phyloP scores from a whole-genome alignment of 257 asterid species.

The Nicotiana noctiflora region DNA sequence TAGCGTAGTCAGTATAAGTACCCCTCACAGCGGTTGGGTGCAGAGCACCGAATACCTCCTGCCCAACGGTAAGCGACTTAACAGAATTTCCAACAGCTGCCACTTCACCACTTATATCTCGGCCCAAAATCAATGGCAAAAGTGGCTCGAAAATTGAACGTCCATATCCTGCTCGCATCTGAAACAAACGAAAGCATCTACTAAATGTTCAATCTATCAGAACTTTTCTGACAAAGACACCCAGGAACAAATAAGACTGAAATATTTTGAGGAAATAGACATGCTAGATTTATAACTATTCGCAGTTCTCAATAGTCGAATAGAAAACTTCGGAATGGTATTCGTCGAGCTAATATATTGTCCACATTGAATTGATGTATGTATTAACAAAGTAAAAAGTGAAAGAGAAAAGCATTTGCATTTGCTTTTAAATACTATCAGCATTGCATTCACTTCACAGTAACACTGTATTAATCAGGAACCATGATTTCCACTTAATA shows the following conservation, averaged over 20 bases:
- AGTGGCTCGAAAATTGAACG: constrained; percentile 80
- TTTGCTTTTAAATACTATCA: background rate
- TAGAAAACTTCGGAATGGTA: background rate
- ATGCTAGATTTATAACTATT: background rate
- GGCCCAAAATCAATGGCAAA: constrained; percentile 84
- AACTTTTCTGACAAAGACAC: background rate
- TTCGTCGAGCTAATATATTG: background rate
- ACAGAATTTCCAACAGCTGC: constrained; percentile 79
- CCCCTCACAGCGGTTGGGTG: constrained; percentile 99
- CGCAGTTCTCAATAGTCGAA: background rate
- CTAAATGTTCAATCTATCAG: background rate
- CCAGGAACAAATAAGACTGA: background rate
- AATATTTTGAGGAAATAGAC: background rate
- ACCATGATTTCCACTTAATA: background rate
- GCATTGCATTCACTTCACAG: background rate
- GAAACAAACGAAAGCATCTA: constrained; percentile 20
- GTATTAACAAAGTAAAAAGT: background rate
- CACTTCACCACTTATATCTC: constrained; percentile 96
- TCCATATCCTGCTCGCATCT: constrained; percentile 97
- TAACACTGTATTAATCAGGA: background rate
- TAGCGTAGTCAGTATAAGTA: constrained; percentile 82
- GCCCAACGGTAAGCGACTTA: constrained; percentile 60
- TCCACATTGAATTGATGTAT: background rate
- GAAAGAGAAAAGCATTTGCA: background rate
- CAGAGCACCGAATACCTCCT: constrained; percentile 94